Evolutionary conservation across 1,139 yeast species (phyloP).

Genomic region (Diutina siamensis): DNA sequence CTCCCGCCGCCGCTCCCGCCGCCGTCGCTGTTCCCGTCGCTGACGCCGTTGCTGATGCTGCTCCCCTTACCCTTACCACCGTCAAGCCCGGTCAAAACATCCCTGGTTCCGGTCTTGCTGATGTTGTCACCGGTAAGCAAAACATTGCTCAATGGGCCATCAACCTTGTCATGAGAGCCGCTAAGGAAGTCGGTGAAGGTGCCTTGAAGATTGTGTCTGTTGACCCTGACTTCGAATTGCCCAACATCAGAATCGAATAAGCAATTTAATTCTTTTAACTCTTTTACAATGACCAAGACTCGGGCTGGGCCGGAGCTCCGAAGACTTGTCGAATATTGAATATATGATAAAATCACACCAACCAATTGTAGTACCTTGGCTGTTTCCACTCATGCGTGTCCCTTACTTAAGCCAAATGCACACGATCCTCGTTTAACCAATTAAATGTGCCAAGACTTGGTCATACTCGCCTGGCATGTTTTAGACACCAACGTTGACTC

Average conservation of each 20-base stretch:
- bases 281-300: background rate
- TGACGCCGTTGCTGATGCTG: background rate
- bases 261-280: background rate
- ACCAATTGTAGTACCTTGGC: too few relatives aligned
- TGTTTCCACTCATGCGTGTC: too few relatives aligned
- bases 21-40: background rate
- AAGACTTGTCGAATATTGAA: background rate
- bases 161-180: background rate
- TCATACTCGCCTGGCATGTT: too few relatives aligned
- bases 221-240: slow-evolving; percentile 1
- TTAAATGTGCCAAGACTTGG: too few relatives aligned
- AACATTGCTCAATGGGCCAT: background rate
- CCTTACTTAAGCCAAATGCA: too few relatives aligned
- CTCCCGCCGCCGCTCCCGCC: background rate
- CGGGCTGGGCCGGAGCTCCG: slow-evolving; percentile 4
- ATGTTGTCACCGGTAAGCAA: background rate
- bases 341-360: too few relatives aligned
- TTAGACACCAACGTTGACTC: too few relatives aligned
- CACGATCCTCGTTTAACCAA: too few relatives aligned
- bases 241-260: background rate
- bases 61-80: background rate
- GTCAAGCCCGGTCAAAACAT: background rate
- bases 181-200: background rate
- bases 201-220: slow-evolving; percentile 1
- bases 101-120: slow-evolving; percentile 2